Base-by-base conservation (phyloP, 805 yeast genomes). In the Candida cerambycidarum region DNA sequence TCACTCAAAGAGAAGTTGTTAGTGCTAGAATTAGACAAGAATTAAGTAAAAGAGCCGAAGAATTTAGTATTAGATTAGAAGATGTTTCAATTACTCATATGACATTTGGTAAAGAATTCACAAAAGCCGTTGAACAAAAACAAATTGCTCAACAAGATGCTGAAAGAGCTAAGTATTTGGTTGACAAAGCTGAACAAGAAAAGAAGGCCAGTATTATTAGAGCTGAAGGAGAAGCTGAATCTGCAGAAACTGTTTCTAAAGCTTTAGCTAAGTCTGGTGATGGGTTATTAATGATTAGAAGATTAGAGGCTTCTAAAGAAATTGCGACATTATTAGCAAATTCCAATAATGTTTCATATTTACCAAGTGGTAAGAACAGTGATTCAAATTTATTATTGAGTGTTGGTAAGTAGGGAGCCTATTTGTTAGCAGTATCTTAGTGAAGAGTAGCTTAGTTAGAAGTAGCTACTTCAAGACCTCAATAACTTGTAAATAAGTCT, bases 131-230 rank as follows among this genome's bases (percentile, higher is more conserved):
- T 46, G 99, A 93, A 71, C 96, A 88, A 71, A 93, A 93, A 65
- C 98, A 93, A 69, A 95, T 93, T 68, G 99, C 99, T 24, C 99
- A 93, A 71, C 99, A 93, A 69, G 99, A 93, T 62, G 98, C 99
- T 17, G 98, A 93, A 73, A 79, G 99, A 54, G 97, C 98, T 45
- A 85, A 85, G 59, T 93, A 80, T 61, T 73, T 88, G 41, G 97
- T 93, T 43, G 97, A 90, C 61, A 85, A 85, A 62, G 98, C 98
- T 7, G 97, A 93, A 66, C 99, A 93, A 71, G 98, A 92, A 66
- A 81, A 96, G 62, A 90, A 85, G 65, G 99, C 98, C 2, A 73
- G 87, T 37, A 89, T 93, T 56, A 90, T 93, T 53, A 82, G 98
- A 58, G 99, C 99, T 21, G 99, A 93, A 69, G 99, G 98, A 69